Evolutionary conservation across 2,329 filamentous ascomycete genomes (phyloP).

Genomic region (Bimuria novae-zelandiae): DNA sequence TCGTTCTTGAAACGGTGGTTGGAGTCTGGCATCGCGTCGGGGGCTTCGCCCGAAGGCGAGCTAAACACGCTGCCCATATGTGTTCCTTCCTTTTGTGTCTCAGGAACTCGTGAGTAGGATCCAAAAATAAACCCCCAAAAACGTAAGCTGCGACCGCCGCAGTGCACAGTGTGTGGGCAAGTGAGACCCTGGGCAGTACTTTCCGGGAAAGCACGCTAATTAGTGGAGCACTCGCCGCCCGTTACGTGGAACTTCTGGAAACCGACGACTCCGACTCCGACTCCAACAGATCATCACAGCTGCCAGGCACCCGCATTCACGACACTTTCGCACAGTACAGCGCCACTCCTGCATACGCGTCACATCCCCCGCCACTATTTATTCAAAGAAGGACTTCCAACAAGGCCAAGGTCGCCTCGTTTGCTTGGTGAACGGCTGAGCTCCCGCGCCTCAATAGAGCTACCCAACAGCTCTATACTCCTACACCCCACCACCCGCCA

Average conservation of each 20-base stretch:
- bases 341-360: constrained; percentile 40
- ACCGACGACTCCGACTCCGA: constrained; percentile 28
- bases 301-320: constrained; percentile 27
- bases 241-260: constrained; percentile 43
- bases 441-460: constrained; percentile 29
- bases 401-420: constrained; percentile 23
- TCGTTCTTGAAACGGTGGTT: background rate
- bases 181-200: constrained; percentile 4
- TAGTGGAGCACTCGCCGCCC: constrained; percentile 14
- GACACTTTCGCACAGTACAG: constrained; percentile 24
- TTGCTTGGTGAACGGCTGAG: constrained; percentile 30
- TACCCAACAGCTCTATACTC: constrained; percentile 9
- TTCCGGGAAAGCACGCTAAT: background rate
- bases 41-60: constrained; percentile 6
- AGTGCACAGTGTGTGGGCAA: constrained; percentile 6
- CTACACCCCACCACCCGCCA: constrained; percentile 11
- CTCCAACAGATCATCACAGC: constrained; percentile 18
- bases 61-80: background rate
- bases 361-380: constrained; percentile 14
- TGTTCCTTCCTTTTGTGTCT: background rate
- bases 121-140: constrained; percentile 19
- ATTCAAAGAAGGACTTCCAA: constrained; percentile 11
- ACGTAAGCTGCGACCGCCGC: constrained; percentile 15
- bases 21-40: background rate
- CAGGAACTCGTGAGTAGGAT: constrained; percentile 8